Evolutionary conservation across 2,329 filamentous ascomycete genomes (phyloP).

Genomic region (Lasiodiplodia theobromae): DNA sequence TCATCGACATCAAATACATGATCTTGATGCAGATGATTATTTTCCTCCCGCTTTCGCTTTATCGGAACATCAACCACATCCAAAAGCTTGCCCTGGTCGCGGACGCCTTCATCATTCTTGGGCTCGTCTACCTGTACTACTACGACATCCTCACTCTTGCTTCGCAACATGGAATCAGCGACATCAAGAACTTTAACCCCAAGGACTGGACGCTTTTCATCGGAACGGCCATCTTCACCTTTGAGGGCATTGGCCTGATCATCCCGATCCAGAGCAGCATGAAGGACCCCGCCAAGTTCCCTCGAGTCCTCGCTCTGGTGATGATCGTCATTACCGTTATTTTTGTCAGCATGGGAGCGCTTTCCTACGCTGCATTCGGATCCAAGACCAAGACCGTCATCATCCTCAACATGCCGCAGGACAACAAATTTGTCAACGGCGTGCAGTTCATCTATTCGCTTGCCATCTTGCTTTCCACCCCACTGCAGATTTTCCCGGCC

Average conservation of each 20-base stretch:
- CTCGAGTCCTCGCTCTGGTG: slow-evolving; percentile 82
- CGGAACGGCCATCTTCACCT: slow-evolving; percentile 98
- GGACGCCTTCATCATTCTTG: slow-evolving; percentile 91
- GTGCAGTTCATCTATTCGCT: slow-evolving; percentile 98
- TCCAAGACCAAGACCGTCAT: slow-evolving; percentile 96
- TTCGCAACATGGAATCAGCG: slow-evolving; percentile 73
- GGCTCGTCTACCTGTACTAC: slow-evolving; percentile 93
- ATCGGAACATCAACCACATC: slow-evolving; percentile 96
- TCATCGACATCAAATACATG: slow-evolving; percentile 86
- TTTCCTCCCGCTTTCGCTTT: slow-evolving; percentile 90
- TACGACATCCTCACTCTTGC: slow-evolving; percentile 89
- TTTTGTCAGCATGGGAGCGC: slow-evolving; percentile 88
- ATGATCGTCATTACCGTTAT: slow-evolving; percentile 92
- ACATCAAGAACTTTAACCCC: slow-evolving; percentile 89
- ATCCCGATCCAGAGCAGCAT: slow-evolving; percentile 99
- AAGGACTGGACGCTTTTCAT: slow-evolving; percentile 97
- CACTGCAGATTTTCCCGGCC: slow-evolving; percentile 95
- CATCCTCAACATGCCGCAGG: slow-evolving; percentile 93
- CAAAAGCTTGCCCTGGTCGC: slow-evolving; percentile 93
- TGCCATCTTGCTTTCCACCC: slow-evolving; percentile 94
- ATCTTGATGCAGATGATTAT: slow-evolving; percentile 95
- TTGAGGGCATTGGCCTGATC: slow-evolving; percentile 95
- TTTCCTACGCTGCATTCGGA: slow-evolving; percentile 96
- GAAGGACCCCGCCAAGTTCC: slow-evolving; percentile 89
- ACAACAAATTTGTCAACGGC: slow-evolving; percentile 91